Evolutionary conservation across 352 stramenopile species (phyloP), one percentile per base, ranked within the genome.

Genomic region (Phytophthora ohioensis): DNA sequence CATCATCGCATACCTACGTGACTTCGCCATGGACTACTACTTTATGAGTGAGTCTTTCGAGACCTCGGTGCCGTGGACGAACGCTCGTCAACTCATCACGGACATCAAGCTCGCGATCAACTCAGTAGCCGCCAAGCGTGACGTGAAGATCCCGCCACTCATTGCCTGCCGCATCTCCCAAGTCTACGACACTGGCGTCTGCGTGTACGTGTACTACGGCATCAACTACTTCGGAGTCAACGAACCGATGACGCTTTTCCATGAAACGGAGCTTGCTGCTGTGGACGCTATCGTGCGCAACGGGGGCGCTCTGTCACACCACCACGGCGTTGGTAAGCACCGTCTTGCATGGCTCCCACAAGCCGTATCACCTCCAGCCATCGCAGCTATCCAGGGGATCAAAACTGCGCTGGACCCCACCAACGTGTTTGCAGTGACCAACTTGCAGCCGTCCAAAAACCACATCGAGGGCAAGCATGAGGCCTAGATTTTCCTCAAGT

Each of bases 171-270:
- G 97, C 17, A 86, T 99, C 32, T 98, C 95, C 1, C 97, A 99
- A 76, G 83, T 98, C 11, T 99, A 99, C 72, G 93, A 97, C 47
- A 97, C 97, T 11, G 95, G 95, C 53, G 94, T 90, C 46, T 98
- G 91, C 46, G 82, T 99, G 31, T 99, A 99, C 73, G 97, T 99
- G 67, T 99, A 99, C 77, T 98, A 98, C 71, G 97, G 93, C 55
- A 97, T 99, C 67, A 97, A 97, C 67, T 93, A 94, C 76, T 91
- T 87, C 52, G 85, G 86, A 41, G 77, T 98, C 21, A 52, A 74
- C 17, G 82, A 98, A 58, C 84, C 92, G 15, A 83, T 95, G 60
- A 57, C 70, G 53, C 78, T 96, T 3, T 98, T 98, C 76, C 73
- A 79, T 27, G 79, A 87, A 31, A 95, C 98, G 30, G 85, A 93